These are phyloP conservation scores for Actinomucor elegans DNA, from an alignment of 371 early-diverging fungal species.

Conservation along the genomic window DNA sequence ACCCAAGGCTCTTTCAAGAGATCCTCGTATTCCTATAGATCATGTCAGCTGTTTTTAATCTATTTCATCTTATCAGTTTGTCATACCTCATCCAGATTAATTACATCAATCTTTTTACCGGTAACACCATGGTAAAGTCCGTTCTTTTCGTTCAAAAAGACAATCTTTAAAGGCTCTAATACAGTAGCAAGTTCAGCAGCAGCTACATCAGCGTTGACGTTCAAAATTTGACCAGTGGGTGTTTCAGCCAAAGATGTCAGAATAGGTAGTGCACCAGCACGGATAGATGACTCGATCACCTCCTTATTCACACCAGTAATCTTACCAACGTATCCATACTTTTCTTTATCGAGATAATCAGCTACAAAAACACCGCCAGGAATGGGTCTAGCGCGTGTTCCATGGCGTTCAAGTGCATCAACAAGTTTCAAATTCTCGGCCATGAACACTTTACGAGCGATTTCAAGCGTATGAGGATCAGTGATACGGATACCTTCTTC, in stretches of 20 bases:
- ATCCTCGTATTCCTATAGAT: constrained; percentile 65
- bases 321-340: constrained; percentile 91
- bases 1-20: constrained; percentile 94
- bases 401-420: constrained; percentile 92
- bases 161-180: constrained; percentile 94
- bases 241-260: constrained; percentile 96
- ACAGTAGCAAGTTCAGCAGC: constrained; percentile 95
- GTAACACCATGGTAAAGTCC: constrained; percentile 92
- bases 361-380: constrained; percentile 94
- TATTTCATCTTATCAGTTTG: neutral
- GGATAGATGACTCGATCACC: constrained; percentile 86
- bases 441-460: constrained; percentile 90
- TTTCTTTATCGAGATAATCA: constrained; percentile 89
- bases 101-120: constrained; percentile 88
- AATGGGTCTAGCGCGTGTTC: constrained; percentile 92
- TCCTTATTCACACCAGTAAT: constrained; percentile 89
- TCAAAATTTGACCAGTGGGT: constrained; percentile 92
- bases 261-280: constrained; percentile 93
- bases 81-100: constrained; percentile 92
- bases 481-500: constrained; percentile 96
- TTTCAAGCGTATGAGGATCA: constrained; percentile 85
- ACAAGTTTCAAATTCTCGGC: constrained; percentile 94
- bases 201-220: constrained; percentile 97
- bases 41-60: neutral
- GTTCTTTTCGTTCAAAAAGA: constrained; percentile 95